Percentiles rank a stretch among this genome's conserved stretches.
Evolutionary conservation across 495 filamentous ascomycete species (phyloP).

Genomic region (Penicillium fimorum): DNA sequence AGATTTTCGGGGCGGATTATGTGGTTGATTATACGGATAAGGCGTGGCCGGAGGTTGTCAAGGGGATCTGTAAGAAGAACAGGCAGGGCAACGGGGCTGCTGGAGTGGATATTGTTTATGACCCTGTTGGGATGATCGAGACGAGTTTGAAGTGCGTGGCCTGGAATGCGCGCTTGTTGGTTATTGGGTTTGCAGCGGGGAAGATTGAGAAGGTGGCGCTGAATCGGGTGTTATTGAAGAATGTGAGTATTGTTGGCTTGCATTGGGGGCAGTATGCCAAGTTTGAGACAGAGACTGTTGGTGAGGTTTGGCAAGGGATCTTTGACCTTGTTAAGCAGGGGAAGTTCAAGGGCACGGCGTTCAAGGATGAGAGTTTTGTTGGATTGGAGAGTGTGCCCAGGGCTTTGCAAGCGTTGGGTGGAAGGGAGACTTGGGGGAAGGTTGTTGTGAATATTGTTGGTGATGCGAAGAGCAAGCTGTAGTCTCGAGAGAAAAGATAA

Average conservation of each 20-base stretch:
- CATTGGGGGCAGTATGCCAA: conserved; percentile 87
- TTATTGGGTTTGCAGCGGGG: conserved; percentile 89
- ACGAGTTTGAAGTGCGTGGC: conserved; percentile 79
- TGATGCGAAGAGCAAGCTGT: conserved; percentile 53
- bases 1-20: conserved; percentile 79
- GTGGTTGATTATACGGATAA: conserved; percentile 70
- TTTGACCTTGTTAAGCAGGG: conserved; percentile 72
- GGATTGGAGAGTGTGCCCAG: conserved; percentile 76
- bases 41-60: conserved; percentile 74
- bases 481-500: conserved; percentile 10
- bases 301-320: conserved; percentile 76
- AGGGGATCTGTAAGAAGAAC: conserved; percentile 55
- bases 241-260: conserved; percentile 83
- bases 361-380: conserved; percentile 75
- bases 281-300: conserved; percentile 68
- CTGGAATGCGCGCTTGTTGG: conserved; percentile 85
- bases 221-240: conserved; percentile 92
- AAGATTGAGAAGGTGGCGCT: conserved; percentile 86
- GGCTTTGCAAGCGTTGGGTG: conserved; percentile 74
- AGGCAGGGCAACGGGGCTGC: conserved; percentile 59
- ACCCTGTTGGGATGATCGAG: conserved; percentile 86
- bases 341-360: conserved; percentile 79
- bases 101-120: conserved; percentile 87
- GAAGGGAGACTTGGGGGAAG: conserved; percentile 90
- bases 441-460: conserved; percentile 89